phyloP scores from a whole-genome alignment of 805 yeast species.

The Starmerella tilneyi region DNA sequence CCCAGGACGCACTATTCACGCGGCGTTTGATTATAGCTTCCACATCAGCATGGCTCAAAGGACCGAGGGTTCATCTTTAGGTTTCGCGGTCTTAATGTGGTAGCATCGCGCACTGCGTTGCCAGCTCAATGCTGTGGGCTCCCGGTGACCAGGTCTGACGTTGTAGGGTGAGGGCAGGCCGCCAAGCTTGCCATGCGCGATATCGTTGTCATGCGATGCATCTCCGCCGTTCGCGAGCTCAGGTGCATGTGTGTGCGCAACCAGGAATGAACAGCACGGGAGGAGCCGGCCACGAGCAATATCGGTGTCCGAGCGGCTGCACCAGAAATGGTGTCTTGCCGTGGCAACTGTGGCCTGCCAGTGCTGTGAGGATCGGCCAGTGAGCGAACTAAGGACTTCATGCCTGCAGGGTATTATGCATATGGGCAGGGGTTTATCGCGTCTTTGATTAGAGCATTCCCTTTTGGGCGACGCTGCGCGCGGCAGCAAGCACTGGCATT shows the following conservation, averaged over 20 bases:
- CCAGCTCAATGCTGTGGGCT: not conserved
- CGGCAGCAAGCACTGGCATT: conserved; percentile 20
- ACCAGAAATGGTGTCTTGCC: no score
- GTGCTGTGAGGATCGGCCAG: not conserved
- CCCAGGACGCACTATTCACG: no score
- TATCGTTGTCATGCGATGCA: conserved; percentile 1
- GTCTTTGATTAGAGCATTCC: conserved; percentile 23
- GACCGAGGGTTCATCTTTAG: conserved; percentile 1
- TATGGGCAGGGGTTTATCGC: conserved; percentile 13
- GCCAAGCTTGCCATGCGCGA: conserved; percentile 8
- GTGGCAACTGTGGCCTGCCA: not conserved
- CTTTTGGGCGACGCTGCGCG: conserved; percentile 19
- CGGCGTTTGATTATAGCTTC: not conserved
- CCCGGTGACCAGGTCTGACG: no score
- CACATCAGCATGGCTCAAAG: not conserved
- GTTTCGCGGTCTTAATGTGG: not conserved
- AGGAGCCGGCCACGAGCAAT: no score
- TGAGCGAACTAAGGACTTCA: not conserved
- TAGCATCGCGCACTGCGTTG: not conserved
- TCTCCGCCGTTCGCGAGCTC: no score
- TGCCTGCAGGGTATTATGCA: conserved; percentile 2
- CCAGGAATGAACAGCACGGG: not conserved
- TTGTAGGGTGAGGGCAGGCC: not conserved
- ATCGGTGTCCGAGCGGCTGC: no score
- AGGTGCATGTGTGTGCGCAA: no score